phyloP scores from a whole-genome alignment of 2,329 filamentous ascomycete species.

The Talaromyces sp. region DNA sequence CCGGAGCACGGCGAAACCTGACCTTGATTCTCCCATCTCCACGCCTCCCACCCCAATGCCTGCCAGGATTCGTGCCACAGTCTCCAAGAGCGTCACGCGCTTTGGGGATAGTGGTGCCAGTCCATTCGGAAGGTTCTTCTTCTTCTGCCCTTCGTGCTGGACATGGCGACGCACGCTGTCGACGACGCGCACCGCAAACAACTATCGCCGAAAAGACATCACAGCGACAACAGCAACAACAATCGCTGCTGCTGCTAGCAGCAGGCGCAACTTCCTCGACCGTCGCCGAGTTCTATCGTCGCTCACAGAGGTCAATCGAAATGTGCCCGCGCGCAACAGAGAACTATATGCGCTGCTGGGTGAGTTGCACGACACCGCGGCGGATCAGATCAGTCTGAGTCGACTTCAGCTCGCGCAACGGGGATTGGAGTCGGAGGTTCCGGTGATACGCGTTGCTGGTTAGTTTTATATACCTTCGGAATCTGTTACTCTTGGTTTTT shows the following conservation, averaged over 20 bases:
- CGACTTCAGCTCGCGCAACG: slow-evolving; percentile 54
- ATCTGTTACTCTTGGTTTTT: neutral
- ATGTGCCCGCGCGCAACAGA: slow-evolving; percentile 47
- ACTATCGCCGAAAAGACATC: neutral
- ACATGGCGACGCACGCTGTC: slow-evolving; percentile 24
- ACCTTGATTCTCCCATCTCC: neutral
- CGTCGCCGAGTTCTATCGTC: slow-evolving; percentile 4
- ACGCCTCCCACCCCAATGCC: slow-evolving; percentile 26
- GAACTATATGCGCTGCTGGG: slow-evolving; percentile 50
- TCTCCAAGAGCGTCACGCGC: slow-evolving; percentile 28
- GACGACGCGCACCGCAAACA: slow-evolving; percentile 15
- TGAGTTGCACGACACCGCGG: slow-evolving; percentile 46
- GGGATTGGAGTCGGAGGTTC: slow-evolving; percentile 49
- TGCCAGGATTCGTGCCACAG: slow-evolving; percentile 30
- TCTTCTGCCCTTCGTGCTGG: slow-evolving; percentile 37
- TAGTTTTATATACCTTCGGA: slow-evolving; percentile 13
- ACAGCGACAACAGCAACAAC: neutral
- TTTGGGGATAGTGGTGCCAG: slow-evolving; percentile 15
- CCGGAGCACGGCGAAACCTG: neutral
- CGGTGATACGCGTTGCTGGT: slow-evolving; percentile 53
- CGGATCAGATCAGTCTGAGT: slow-evolving; percentile 53
- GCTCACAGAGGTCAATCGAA: slow-evolving; percentile 33
- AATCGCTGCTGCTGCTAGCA: too few species aligned
- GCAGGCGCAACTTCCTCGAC: slow-evolving; percentile 3
- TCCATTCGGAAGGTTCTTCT: slow-evolving; percentile 18